phyloP scores from a whole-genome alignment of 2,329 filamentous ascomycete genomes.

The Phialophora verrucosa region DNA sequence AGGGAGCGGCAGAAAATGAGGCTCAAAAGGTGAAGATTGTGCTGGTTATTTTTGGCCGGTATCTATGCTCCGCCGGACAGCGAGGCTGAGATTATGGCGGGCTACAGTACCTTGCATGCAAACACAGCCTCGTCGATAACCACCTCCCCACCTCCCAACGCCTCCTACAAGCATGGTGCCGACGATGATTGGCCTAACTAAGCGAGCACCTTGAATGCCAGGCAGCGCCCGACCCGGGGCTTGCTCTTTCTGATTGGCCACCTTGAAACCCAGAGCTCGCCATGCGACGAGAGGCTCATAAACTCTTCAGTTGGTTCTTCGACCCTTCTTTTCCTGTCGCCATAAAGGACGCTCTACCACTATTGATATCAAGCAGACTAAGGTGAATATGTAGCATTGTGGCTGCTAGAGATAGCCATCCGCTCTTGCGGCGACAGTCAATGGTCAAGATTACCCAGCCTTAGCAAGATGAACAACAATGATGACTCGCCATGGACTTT shows the following conservation, averaged over 20 bases:
- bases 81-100: neutral
- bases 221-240: neutral
- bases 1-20: neutral
- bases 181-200: neutral
- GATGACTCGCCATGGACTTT: no score
- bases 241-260: constrained; percentile 3
- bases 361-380: neutral
- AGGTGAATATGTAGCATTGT: neutral
- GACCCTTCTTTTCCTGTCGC: neutral
- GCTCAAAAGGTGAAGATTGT: constrained; percentile 7
- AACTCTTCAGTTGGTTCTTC: neutral
- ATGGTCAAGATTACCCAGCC: neutral
- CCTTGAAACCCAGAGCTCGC: constrained; percentile 1
- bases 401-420: neutral
- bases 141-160: no score
- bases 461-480: neutral
- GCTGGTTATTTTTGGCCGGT: neutral
- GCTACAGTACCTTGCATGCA: neutral
- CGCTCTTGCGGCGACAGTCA: neutral
- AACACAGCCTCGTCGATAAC: neutral
- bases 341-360: neutral
- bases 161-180: neutral
- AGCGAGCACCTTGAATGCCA: constrained; percentile 13
- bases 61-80: neutral
- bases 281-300: neutral